Base-by-base conservation (phyloP, 495 filamentous ascomycete species). In the Podospora tetraspora region DNA sequence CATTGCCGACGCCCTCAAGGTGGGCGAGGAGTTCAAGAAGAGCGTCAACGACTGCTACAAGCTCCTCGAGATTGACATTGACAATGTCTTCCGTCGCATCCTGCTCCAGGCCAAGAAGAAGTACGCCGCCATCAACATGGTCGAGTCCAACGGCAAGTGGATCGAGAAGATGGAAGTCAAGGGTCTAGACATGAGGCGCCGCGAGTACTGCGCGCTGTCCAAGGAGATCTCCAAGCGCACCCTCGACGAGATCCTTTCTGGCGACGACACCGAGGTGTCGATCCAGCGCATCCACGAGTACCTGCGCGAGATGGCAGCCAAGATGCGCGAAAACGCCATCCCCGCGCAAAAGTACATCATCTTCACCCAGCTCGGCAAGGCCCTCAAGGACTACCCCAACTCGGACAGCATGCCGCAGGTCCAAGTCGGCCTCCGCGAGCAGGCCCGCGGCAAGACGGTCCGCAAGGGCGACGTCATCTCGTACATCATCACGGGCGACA, bases 81-180 rank as follows among this genome's bases (percentile, higher is more conserved):
- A 99, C 77, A 98, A 98, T 70, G 86, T 97, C 69, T 99, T 99
- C 85, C 89, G 94, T 68, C 88, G 95, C 61, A 88, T 99, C 60
- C 81, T 99, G 32, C 83, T 99, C 43, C 95, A 97, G 77, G 94
- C 96, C 56, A 99, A 99, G 84, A 99, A 99, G 85, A 99, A 99
- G 84, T 99, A 99, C 76, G 95, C 95, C 16, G 95, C 95, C 57
- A 91, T 98, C 79, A 98, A 97, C 76, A 87, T 97, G 77, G 87
- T 94, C 21, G 91, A 97, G 74, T 80, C 91, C 22, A 90, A 94
- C 72, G 95, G 94, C 71, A 96, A 96, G 76, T 94, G 87, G 68
- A 82, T 94, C 59, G 95, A 97, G 72, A 96, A 95, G 78, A 89
- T 97, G 78, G 95, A 99, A 76, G 94, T 99, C 75, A 99, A 99